Percentiles rank a stretch among this genome's conserved stretches.
Evolutionary conservation across 2,329 filamentous ascomycete genomes (phyloP).

Genomic region (Claviceps pusilla): DNA sequence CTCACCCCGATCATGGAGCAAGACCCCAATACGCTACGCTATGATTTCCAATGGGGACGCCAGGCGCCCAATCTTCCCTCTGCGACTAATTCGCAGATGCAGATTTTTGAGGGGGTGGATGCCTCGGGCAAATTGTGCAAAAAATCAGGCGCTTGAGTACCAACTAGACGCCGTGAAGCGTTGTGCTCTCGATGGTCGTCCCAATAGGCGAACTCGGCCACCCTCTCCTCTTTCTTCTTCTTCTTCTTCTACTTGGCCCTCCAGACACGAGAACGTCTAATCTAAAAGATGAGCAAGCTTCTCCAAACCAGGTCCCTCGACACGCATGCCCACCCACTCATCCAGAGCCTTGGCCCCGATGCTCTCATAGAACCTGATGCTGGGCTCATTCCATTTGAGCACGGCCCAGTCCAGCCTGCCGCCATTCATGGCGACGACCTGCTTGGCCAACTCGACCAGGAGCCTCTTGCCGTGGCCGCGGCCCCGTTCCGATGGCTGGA

Average conservation of each 20-base stretch:
- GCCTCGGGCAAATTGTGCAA: slow-evolving; percentile 10
- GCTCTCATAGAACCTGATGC: slow-evolving; percentile 70
- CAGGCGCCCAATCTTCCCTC: slow-evolving; percentile 12
- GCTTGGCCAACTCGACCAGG: slow-evolving; percentile 61
- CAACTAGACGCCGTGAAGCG: neutral
- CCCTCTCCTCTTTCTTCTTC: no score
- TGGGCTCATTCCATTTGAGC: slow-evolving; percentile 83
- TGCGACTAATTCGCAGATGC: slow-evolving; percentile 20
- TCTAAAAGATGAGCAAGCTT: slow-evolving; percentile 38
- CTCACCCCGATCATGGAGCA: slow-evolving; percentile 27
- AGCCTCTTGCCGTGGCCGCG: slow-evolving; percentile 68
- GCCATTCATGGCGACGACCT: slow-evolving; percentile 58
- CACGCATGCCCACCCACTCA: slow-evolving; percentile 63
- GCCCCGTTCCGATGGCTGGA: slow-evolving; percentile 53
- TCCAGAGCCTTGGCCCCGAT: slow-evolving; percentile 52
- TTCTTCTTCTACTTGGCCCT: no score
- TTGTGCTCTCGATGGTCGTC: no score
- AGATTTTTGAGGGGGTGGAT: slow-evolving; percentile 35
- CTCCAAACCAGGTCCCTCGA: slow-evolving; percentile 50
- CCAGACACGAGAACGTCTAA: slow-evolving; percentile 4
- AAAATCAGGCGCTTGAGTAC: neutral
- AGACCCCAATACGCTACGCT: slow-evolving; percentile 15
- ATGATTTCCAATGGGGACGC: slow-evolving; percentile 33
- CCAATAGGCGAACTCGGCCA: no score
- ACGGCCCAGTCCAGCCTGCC: slow-evolving; percentile 79